phyloP scores from a whole-genome alignment of 805 yeast genomes.

The Debaryomyces castellii region DNA sequence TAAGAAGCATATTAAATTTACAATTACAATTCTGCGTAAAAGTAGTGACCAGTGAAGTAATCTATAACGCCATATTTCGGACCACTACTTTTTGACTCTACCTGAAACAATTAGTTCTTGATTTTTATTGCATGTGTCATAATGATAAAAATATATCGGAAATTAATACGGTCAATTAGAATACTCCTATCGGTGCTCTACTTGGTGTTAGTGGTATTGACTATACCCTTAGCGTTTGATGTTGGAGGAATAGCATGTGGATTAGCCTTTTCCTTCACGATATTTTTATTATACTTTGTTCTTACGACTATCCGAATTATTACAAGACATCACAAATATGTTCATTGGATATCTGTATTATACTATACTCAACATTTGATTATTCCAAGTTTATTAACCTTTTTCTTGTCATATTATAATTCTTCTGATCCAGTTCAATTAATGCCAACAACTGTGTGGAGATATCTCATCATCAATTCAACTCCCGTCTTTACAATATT shows the following conservation, averaged over 20 bases:
- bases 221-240: slow-evolving; percentile 91
- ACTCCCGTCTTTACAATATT: slow-evolving; percentile 87
- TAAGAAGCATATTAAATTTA: too few relatives aligned
- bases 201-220: slow-evolving; percentile 65
- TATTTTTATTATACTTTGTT: slow-evolving; percentile 56
- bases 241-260: slow-evolving; percentile 93
- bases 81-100: too few relatives aligned
- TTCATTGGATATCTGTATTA: slow-evolving; percentile 47
- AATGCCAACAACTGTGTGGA: slow-evolving; percentile 64
- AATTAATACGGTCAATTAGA: slow-evolving; percentile 18
- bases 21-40: too few relatives aligned
- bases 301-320: slow-evolving; percentile 71
- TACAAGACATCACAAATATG: slow-evolving; percentile 39
- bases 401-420: slow-evolving; percentile 57
- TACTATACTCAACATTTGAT: slow-evolving; percentile 82
- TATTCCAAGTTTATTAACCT: slow-evolving; percentile 76
- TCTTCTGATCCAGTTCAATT: slow-evolving; percentile 7
- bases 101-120: background rate
- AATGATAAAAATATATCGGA: background rate
- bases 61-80: too few relatives aligned
- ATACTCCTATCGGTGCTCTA: slow-evolving; percentile 57
- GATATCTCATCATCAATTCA: slow-evolving; percentile 64
- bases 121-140: background rate
- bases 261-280: slow-evolving; percentile 73
- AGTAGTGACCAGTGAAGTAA: too few relatives aligned